Base-by-base conservation (phyloP, 495 filamentous ascomycete species). In the Xylaria castorea region DNA sequence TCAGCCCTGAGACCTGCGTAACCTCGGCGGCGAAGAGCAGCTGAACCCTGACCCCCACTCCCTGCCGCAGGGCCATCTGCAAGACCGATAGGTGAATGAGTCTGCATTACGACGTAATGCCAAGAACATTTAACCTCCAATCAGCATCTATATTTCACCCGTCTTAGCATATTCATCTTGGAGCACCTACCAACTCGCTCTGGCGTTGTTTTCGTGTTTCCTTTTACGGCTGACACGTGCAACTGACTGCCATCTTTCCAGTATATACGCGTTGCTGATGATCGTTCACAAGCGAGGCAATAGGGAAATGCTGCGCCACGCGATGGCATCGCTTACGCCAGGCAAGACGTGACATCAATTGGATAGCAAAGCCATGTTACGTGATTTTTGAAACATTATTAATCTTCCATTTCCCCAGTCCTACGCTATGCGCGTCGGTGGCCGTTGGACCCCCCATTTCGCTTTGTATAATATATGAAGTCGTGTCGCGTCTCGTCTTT, bases 141-240 rank as follows among this genome's bases (percentile, higher is more conserved):
- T 64, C 61, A 44, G 38, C 8, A 5, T 18, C 38, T 22, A 1
- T 30, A 1, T 18, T 32, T 44, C 22, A 38, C 22, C 61, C 61
- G 61, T 38, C 61, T 44, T 64, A 38, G 61, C 22, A 44, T 38
- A 64, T 64, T 38, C 25, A 34, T 30, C 58, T 9, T 22, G 1
- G 53, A 18, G 38, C 38, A 7, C 53, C 53, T 57, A 25, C 58
- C 34, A 61, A 36, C 30, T 61, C 32, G 38, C 38, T 64, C 22
- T 46, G 61, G 61, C 7, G 8, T 64, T 64, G 61, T 64, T 64
- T 64, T 64, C 61, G 61, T 64, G 61, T 64, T 64, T 44, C 61
- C 61, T 64, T 9, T 64, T 64, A 16, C 38, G 38, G 61, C 61
- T 64, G 61, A 64, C 61, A 64, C 61, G 38, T 64, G 61, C 61